Evolutionary conservation across 2,329 filamentous ascomycete species (phyloP), one percentile per base, ranked within the genome.

Genomic region (Cladosporium sp.): DNA sequence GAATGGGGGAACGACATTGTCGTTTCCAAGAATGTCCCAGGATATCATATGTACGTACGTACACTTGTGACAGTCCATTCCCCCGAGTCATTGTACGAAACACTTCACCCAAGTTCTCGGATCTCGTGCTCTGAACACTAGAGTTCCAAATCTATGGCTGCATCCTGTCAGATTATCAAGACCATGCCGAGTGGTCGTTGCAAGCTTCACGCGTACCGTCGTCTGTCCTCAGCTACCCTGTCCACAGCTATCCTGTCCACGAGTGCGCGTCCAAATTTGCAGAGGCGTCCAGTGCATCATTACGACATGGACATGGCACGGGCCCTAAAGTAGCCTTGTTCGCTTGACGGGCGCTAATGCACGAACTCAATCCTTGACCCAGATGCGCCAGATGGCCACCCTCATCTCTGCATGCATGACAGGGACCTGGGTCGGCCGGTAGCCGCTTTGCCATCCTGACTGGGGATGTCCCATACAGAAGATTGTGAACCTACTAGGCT

Each of bases 331-430:
- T 46, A 46, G 49, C 48, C 51, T 43, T 51, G 53, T 51, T 64
- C 62, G 53, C 62, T 64, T 58, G 54, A 56, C 60, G 48, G 49
- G 30, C 39, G 28, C 49, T 63, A 56, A 56, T 46, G 60, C 60
- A 32, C 60, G 60, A 62, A 39, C 60, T 8, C 26, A 21, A 43
- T 56, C 60, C 60, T 63, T 56, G 60, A 49, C 49, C 48, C 49
- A 63, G 60, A 63, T 63, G 60, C 49, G 49, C 58, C 34, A 53
- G 60, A 63, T 63, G 60, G 58, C 43, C 60, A 56, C 49, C 48
- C 60, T 56, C 60, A 63, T 56, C 60, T 63, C 60, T 63, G 60
- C 60, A 61, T 61, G 58, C 58, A 51, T 34, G 51, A 28, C 48
- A 28, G 48, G 48, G 26, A 28, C 26, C 26, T 46, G 39, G 39